phyloP scores from a whole-genome alignment of 2,329 filamentous ascomycete genomes.

The Apiospora aurea region DNA sequence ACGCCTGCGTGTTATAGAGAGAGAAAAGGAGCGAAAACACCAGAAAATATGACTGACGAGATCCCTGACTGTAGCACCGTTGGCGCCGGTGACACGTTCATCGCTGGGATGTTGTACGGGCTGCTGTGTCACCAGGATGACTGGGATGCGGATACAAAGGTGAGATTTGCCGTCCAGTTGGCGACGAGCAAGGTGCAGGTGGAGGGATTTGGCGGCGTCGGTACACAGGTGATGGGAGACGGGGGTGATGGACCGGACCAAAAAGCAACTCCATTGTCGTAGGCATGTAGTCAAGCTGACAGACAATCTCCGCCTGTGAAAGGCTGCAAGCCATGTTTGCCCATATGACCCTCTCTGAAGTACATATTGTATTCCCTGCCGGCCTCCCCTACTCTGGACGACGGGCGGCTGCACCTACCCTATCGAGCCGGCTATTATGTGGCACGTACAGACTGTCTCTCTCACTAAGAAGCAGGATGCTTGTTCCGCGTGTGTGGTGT shows the following conservation, averaged over 20 bases:
- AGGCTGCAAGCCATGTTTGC: constrained; percentile 13
- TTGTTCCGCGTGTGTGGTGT: neutral
- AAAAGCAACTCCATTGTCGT: constrained; percentile 8
- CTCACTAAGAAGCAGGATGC: neutral
- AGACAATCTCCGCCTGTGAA: constrained; percentile 20
- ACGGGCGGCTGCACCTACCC: constrained; percentile 18
- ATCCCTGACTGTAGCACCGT: constrained; percentile 61
- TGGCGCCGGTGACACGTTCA: constrained; percentile 79
- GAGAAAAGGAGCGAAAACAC: constrained; percentile 7
- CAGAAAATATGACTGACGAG: constrained; percentile 32
- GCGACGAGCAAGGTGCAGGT: constrained; percentile 72
- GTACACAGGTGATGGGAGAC: constrained; percentile 25
- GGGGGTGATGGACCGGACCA: constrained; percentile 1
- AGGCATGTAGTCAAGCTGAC: constrained; percentile 2
- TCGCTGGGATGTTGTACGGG: constrained; percentile 73
- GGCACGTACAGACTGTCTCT: neutral
- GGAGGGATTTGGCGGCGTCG: constrained; percentile 69
- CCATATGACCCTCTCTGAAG: neutral
- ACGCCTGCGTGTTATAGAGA: neutral
- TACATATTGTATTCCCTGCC: neutral
- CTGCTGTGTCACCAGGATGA: constrained; percentile 57
- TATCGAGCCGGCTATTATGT: constrained; percentile 9
- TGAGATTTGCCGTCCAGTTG: constrained; percentile 69
- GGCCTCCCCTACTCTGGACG: neutral
- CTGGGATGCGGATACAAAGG: constrained; percentile 56